Base-by-base conservation (phyloP, 371 early-diverging fungal genomes). In the Circinella minor region DNA sequence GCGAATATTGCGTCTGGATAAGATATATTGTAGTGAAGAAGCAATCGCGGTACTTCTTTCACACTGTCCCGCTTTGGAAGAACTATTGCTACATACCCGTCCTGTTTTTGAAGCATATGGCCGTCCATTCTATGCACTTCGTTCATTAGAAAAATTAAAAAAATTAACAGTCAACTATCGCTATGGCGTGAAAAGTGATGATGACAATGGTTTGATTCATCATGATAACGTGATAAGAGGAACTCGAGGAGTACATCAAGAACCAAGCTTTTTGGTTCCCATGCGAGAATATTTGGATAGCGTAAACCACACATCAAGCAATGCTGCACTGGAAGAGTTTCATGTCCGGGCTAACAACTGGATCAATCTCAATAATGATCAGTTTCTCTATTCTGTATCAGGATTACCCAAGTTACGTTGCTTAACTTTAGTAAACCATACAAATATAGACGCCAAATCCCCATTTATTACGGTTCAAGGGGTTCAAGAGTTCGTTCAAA, bases 331-430 rank as follows among this genome's bases (percentile, higher is more conserved):
- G 6, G 6, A 9, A 43, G 43, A 43, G 43, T 15, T 13, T 14
- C 51, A 13, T 15, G 6, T 51, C 3, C 51, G 51, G 15, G n/a
- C 51, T 5, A 51, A 51, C 15, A 51, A 4, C 17, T 51, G 8
- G 51, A 51, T 51, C 51, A 51, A 51, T n/a, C 51, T 51, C 17
- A 51, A 51, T 6, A 51, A 51, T n/a, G 51, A 51, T 51, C 14
- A n/a, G 5, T 51, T 51, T 51, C 51, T 51, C 3, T n/a, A 13
- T 15, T 51, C 8, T 15, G n/a, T 51, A 17, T 51, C 51, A 13
- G 8, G 14, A 51, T 51, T 51, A 17, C 51, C 51, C 51, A 51
- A n/a, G 14, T 51, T 51, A 15, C 51, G 51, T 51, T 51, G 14
- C 8, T 15, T 51, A 1, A 13, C n/a, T 5, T 15, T 43, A 1